phyloP scores from a whole-genome alignment of 768 basidiomycete genomes.

The Termitomyces sp. region DNA sequence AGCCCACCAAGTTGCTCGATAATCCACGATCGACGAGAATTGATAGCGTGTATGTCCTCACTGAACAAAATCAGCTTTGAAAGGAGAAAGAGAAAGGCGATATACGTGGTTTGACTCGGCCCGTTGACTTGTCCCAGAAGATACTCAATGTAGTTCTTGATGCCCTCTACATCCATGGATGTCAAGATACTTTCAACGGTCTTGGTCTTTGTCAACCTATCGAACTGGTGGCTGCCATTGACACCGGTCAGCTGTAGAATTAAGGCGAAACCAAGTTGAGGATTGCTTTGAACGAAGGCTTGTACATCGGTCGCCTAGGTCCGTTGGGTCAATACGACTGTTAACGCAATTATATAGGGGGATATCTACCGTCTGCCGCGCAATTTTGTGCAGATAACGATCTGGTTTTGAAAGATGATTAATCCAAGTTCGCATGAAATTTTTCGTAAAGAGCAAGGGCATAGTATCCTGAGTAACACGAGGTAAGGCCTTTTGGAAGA shows the following conservation, averaged over 20 bases:
- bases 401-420: constrained; percentile 89
- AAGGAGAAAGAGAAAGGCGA: background rate
- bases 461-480: constrained; percentile 60
- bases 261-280: constrained; percentile 76
- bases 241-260: constrained; percentile 81
- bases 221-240: constrained; percentile 84
- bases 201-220: constrained; percentile 88
- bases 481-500: constrained; percentile 76
- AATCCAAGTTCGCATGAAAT: constrained; percentile 96
- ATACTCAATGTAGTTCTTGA: constrained; percentile 70
- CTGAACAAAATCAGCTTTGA: constrained; percentile 23
- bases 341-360: background rate
- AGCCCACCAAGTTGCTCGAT: constrained; percentile 80
- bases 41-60: constrained; percentile 37
- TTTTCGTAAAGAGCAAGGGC: constrained; percentile 87
- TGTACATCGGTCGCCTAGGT: constrained; percentile 71
- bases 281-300: constrained; percentile 64
- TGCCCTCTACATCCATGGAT: constrained; percentile 67
- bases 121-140: constrained; percentile 61
- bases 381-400: constrained; percentile 85
- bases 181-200: constrained; percentile 82
- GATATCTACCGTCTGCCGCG: constrained; percentile 62
- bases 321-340: background rate
- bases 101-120: constrained; percentile 35
- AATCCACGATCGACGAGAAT: constrained; percentile 71